These are phyloP conservation scores for Rehmannia glutinosa DNA, from an alignment of 257 asterid genomes.

Conservation along the genomic window DNA sequence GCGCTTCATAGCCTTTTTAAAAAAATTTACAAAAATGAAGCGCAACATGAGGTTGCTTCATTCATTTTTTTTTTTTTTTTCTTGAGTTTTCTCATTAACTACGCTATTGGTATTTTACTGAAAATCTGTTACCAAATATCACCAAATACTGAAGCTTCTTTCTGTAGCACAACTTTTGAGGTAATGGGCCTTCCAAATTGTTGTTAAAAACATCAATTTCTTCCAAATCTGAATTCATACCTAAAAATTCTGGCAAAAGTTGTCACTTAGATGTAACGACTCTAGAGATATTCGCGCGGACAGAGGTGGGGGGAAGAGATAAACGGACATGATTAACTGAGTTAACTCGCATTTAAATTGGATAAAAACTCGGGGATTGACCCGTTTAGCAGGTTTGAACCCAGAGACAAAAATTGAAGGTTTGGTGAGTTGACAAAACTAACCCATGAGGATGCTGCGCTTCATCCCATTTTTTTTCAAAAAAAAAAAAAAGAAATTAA, in stretches of 20 bases:
- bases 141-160: slow-evolving; percentile 36
- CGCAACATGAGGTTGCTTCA: too few relatives aligned
- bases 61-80: too few relatives aligned
- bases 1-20: too few relatives aligned
- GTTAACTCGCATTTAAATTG: slow-evolving; percentile 59
- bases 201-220: slow-evolving; percentile 65
- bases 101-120: slow-evolving; percentile 60
- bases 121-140: slow-evolving; percentile 49
- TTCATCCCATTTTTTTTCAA: too few relatives aligned
- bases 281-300: slow-evolving; percentile 42
- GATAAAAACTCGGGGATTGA: slow-evolving; percentile 61
- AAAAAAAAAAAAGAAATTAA: too few relatives aligned
- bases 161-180: slow-evolving; percentile 49
- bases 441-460: too few relatives aligned
- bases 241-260: slow-evolving; percentile 53
- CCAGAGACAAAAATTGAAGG: slow-evolving; percentile 41
- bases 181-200: slow-evolving; percentile 61
- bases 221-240: slow-evolving; percentile 57
- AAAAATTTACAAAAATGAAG: too few relatives aligned
- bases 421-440: slow-evolving; percentile 47
- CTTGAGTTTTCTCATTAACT: too few relatives aligned
- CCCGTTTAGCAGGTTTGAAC: slow-evolving; percentile 57
- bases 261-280: slow-evolving; percentile 58
- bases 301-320: slow-evolving; percentile 49
- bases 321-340: slow-evolving; percentile 37